Evolutionary conservation across 1,284 basidiomycete species (phyloP), one percentile per base, ranked within the genome.

Genomic region (Austroboletus novae-zelandiae): DNA sequence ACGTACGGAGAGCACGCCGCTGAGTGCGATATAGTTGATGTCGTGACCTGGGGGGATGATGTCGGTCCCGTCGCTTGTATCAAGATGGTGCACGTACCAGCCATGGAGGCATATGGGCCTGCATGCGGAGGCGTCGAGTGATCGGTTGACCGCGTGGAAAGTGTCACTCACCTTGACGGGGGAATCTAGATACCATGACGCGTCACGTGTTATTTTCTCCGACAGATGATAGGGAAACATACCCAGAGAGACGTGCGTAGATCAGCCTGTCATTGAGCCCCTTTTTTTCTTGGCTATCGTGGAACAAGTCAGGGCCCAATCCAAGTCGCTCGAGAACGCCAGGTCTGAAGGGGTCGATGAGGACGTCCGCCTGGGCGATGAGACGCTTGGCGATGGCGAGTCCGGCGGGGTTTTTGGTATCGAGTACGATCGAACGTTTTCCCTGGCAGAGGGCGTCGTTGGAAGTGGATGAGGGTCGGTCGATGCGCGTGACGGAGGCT

Each of bases 21-120:
- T 89, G 27, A 90, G 74, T 9, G 91, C 90, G n/a, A 92, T 75
- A 64, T 92, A 94, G 64, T 92, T 93, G 57, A 93, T 80, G 62
- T 94, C 91, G 62, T 93, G 91, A 20, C 86, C 85, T 88, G 49
- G 9, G 29, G 41, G 15, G 32, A 53, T 1, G 43, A 23, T 23
- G 18, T 58, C 47, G 55, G 31, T 31, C n/a, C 43, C 17, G 37
- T 40, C 15, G 44, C 40, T 41, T 35, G 31, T 18, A 2, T 37
- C 32, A 45, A 1, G 43, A 41, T 20, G 25, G 37, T 10, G 13
- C 14, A 60, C 73, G 25, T 57, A 84, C 85, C 86, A 29, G 86
- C 86, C 83, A 87, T 86, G 57, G 83, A 72, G 56, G 78, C 83
- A 52, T 85, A 74, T 1, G 77, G 73, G 17, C 86, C 86, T 86